Base-by-base conservation (phyloP, 2,329 filamentous ascomycete genomes). In the Aureobasidium sp. region DNA sequence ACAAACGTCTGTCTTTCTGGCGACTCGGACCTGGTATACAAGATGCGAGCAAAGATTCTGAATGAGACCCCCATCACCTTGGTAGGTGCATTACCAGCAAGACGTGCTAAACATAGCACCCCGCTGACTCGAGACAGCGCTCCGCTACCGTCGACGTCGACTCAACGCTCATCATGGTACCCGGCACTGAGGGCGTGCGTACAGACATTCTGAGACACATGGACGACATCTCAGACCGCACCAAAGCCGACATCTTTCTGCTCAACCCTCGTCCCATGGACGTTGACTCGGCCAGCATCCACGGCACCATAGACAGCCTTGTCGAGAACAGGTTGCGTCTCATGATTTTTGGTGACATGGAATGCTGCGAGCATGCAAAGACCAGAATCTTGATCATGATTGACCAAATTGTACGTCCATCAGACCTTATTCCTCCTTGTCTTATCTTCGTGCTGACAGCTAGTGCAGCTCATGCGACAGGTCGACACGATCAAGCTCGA, bases 301-400 rank as follows among this genome's bases (percentile, higher is more conserved):
- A 84, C 33, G 89, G 91, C 70, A 85, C 85, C 40, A 87, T 94
- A 70, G 87, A 94, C 70, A 89, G 89, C 68, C 88, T 90, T 69
- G 79, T 87, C 69, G 92, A 97, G 74, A 90, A 94, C 74, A 86
- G 93, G 68, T 91, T 95, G 79, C 87, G 93, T 71, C 88, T 97
- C 64, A 89, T 91, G 68, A 95, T 99, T 66, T 99, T 94, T 70
- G 93, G 94, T 60, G 94, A 99, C 72, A 88, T 94, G 75, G 86
- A 97, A 77, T 96, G 91, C 67, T 89, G 91, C 31, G 94, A 99
- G 75, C 93, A 97, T 76, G 94, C 94, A 61, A 99, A 99, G 81
- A 96, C 93, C 19, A 85, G 94, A 67, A 87, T 97, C 44, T 79
- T 99, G 73, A 96, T 97, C 74, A 94, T 97, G 81, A 97, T 99